These are phyloP conservation scores for Urostyla sp. DNA, from an alignment of 73 alveolate genomes.

Conservation along the genomic window DNA sequence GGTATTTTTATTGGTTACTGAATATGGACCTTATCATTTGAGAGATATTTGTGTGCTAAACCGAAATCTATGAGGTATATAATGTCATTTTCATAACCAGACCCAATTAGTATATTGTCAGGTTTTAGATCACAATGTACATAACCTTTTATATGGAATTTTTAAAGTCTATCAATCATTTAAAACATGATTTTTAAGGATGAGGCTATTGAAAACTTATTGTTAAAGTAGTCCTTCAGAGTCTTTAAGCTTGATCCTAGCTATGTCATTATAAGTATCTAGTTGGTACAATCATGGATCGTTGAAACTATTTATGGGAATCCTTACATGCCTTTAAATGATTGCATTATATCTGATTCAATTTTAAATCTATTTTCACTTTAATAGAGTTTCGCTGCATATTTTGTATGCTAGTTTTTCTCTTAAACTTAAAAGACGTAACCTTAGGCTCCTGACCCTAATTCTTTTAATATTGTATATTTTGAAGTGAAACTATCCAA, in stretches of 20 bases:
- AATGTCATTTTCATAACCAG: not conserved
- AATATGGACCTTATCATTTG: constrained; percentile 8
- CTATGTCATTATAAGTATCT: constrained; percentile 17
- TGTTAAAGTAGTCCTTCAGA: constrained; percentile 12
- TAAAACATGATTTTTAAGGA: constrained; percentile 13
- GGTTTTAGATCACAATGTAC: constrained; percentile 64
- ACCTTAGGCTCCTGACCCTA: constrained; percentile 52
- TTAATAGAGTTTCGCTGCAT: too few relatives aligned
- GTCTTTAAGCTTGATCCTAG: constrained; percentile 33
- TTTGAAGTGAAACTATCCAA: too few relatives aligned
- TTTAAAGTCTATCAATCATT: constrained; percentile 15
- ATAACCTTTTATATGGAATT: constrained; percentile 29
- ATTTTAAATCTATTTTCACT: constrained; percentile 17
- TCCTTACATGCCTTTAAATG: constrained; percentile 1
- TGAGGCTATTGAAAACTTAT: not conserved
- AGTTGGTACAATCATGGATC: constrained; percentile 10
- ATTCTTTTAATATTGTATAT: constrained; percentile 7
- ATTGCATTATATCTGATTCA: constrained; percentile 18
- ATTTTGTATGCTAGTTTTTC: not conserved
- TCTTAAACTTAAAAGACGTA: constrained; percentile 35
- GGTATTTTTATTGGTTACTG: constrained; percentile 21
- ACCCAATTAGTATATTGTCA: constrained; percentile 39
- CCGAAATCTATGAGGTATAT: constrained; percentile 57
- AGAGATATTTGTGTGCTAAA: constrained; percentile 23
- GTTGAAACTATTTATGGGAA: constrained; percentile 16